Conservation (phyloP, 352 stramenopile species). For the Albugo laibachii region DNA sequence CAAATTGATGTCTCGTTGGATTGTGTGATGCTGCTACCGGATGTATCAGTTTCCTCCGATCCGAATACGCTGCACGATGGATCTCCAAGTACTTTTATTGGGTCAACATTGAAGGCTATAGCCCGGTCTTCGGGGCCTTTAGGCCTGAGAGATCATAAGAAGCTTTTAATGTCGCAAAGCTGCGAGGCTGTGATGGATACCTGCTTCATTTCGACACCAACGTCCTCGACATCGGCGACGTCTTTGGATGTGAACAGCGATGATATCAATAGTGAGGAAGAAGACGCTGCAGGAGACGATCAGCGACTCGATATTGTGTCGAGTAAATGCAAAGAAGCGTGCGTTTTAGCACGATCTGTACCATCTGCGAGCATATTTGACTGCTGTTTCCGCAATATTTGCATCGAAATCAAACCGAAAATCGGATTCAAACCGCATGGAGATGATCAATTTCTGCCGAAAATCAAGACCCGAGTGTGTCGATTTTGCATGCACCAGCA, state of each 20-base stretch:
- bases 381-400: slow-evolving; percentile 72
- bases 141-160: background rate
- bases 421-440: slow-evolving; percentile 55
- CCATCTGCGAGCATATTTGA: slow-evolving; percentile 35
- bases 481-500: slow-evolving; percentile 82
- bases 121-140: no score
- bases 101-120: no score
- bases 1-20: slow-evolving; percentile 52
- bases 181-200: no score
- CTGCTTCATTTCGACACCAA: background rate
- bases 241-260: slow-evolving; percentile 1
- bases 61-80: slow-evolving; percentile 11
- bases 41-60: slow-evolving; percentile 45
- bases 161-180: background rate
- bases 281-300: slow-evolving; percentile 4
- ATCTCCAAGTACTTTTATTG: background rate
- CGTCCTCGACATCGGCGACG: background rate
- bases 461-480: slow-evolving; percentile 38
- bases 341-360: slow-evolving; percentile 2
- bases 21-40: slow-evolving; percentile 60
- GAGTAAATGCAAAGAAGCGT: slow-evolving; percentile 14
- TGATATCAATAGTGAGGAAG: slow-evolving; percentile 9
- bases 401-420: slow-evolving; percentile 78
- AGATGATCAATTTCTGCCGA: slow-evolving; percentile 16
- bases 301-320: slow-evolving; percentile 2